Evolutionary conservation across 345 rosid species (phyloP), one percentile per base, ranked within the genome.

Genomic region (Aethionema arabicum): DNA sequence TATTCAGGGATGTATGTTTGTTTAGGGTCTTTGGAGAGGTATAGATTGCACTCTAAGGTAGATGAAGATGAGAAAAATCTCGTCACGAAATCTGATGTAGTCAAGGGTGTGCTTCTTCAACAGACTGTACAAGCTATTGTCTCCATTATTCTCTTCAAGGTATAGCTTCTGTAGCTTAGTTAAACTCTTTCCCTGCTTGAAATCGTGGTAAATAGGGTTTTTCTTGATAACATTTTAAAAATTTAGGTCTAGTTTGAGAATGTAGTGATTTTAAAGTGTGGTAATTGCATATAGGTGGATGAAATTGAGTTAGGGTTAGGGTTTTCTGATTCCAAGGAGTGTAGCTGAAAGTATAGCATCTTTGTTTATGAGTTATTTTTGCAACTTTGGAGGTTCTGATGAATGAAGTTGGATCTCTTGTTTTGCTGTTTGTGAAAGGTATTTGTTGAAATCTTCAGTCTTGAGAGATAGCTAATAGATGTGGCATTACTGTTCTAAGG

Each of bases 61-160:
- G 98, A 92, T 8, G 96, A 92, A 54, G 93, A 86, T 52, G 81
- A 70, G 70, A 92, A 89, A 74, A 89, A 89, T 75, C 84, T 86
- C 77, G 96, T 84, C 2, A 74, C 95, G 27, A 89, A 92, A 73
- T 43, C 56, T 4, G 73, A 74, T 27, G 98, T 92, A 40, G 86
- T 89, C 58, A 89, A 75, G 51, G 97, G 98, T n/a, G 97, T 92
- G 16, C 83, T 92, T 68, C 78, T 84, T 65, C 96, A 92, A 21
- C 98, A 92, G 74, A 32, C 61, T 49, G 52, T 90, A 42, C 95
- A 85, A 59, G 95, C 92, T 53, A 58, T 87, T 41, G 91, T 84
- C 11, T 85, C 98, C 14, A 67, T 82, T 47, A 56, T 92, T 59
- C 71, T 92, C 75, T 87, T 85, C 59, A 79, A 77, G 89, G 96